Base-by-base conservation (phyloP, 805 yeast species). In the Nakazawaea peltata region DNA sequence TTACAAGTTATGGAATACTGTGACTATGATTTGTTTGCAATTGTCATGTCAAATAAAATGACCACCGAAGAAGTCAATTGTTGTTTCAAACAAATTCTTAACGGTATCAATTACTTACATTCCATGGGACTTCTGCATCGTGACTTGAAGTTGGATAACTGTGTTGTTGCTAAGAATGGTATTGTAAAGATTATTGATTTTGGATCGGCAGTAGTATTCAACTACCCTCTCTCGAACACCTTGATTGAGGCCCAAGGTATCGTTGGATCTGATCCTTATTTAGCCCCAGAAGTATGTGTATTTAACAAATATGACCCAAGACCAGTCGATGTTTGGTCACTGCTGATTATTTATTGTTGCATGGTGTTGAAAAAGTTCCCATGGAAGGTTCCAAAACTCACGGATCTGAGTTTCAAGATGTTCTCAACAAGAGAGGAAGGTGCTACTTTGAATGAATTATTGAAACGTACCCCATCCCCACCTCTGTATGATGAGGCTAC, bases 1-100 rank as follows among this genome's bases (percentile, higher is more conserved):
- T 75, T 81, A 47, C 96, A 88, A 59, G 88, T 88, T 31, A 82
- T 88, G 94, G 97, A 88, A 52, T 88, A 85, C 56, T 87, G 95
- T 56, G 95, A 88, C 46, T 87, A 72, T 53, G 97, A 88, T 54
- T 65, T 88, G 45, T 88, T 88, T 58, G 96, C 96, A 9, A 83
- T 88, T 39, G 96, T 88, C 22, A 87, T 88, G 95, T 78, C 88
- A 34, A 85, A 86, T 47, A 81, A 83, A 49, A 88, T 88, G 97
- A 58, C 79, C 1, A 60, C 68, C 33, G 75, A 69, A 30, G 97
- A 88, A 56, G 71, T 85, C 25, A 77, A 78, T 54, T 88, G 97
- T 57, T 88, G 95, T 57, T 85, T 88, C 56, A 83, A 84, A 50
- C 95, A 85, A 59, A 74, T 88, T 23, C 58, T 87, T 49, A 74